phyloP scores from a whole-genome alignment of 345 rosid genomes.

The Citrus sp. region DNA sequence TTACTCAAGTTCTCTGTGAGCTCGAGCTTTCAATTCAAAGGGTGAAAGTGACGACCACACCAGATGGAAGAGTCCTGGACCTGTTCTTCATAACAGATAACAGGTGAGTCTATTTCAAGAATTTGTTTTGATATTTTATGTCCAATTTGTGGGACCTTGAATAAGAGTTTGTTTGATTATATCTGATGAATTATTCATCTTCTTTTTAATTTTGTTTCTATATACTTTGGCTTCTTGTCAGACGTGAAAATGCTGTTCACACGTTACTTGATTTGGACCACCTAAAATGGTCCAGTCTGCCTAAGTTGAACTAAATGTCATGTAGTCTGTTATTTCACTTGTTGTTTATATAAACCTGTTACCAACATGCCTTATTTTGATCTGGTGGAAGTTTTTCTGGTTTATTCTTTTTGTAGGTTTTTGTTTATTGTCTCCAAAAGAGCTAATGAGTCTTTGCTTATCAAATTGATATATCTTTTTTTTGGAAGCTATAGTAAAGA shows the following conservation, averaged over 20 bases:
- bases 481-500: no score
- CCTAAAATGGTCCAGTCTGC: neutral
- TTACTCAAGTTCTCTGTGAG: constrained; percentile 72
- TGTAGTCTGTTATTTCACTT: neutral
- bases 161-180: neutral
- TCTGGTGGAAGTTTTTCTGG: neutral
- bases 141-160: neutral
- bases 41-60: constrained; percentile 85
- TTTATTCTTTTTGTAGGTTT: neutral
- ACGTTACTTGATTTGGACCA: constrained; percentile 3
- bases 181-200: neutral
- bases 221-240: neutral
- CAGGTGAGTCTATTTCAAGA: constrained; percentile 40
- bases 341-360: neutral
- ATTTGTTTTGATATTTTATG: neutral
- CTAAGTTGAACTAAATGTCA: neutral
- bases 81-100: constrained; percentile 84
- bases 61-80: constrained; percentile 75
- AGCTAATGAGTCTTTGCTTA: neutral
- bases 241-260: neutral
- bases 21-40: constrained; percentile 79
- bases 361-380: neutral
- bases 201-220: neutral
- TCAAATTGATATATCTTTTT: neutral
- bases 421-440: neutral